Base-by-base conservation (phyloP, 805 yeast species). In the Tetrapisispora pingtungensis region DNA sequence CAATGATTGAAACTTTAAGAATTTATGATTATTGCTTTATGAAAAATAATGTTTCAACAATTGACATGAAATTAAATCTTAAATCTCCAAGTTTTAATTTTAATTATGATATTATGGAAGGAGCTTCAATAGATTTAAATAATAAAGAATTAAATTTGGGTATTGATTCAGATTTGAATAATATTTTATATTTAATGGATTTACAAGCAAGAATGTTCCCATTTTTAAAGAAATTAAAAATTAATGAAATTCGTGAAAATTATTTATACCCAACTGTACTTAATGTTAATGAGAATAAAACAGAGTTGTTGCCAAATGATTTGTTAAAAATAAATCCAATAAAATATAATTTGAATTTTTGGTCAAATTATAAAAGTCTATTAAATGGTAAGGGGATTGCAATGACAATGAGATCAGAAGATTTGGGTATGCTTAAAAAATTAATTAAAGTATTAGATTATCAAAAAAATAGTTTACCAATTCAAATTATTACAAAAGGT, bases 361-460 rank as follows among this genome's bases (percentile, higher is more conserved):
- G 57, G 58, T 35, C 40, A 5, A 52, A 51, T 46, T 62, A 64
- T 61, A 20, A 28, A 14, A 46, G 45, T 3, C 35, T 46, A 6
- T 49, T 64, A 7, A 40, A 42, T 0, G 62, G 57, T 0, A 58
- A 49, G 35, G 66, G 66, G n/a, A 51, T 62, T n/a, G 58, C 52
- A 1, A 45, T 58, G 8, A 56, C 65, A 7, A 46, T 62, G 41
- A 47, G 45, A 18, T 50, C 48, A 39, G 33, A 44, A 2, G 55
- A 57, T 33, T 32, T 44, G 10, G 19, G 36, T 6, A 45, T 53
- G 30, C 53, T 62, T 24, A 40, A 43, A 12, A 56, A 54, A 41
- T 54, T 55, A 19, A 34, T 62, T 3, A 46, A 47, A 18, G 55
- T 58, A 0, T 42, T 62, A 27, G 53, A 55, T 4, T 47, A 51